Evolutionary conservation across 75 land plant species (phyloP).

Genomic region (Cryptomeria japonica): DNA sequence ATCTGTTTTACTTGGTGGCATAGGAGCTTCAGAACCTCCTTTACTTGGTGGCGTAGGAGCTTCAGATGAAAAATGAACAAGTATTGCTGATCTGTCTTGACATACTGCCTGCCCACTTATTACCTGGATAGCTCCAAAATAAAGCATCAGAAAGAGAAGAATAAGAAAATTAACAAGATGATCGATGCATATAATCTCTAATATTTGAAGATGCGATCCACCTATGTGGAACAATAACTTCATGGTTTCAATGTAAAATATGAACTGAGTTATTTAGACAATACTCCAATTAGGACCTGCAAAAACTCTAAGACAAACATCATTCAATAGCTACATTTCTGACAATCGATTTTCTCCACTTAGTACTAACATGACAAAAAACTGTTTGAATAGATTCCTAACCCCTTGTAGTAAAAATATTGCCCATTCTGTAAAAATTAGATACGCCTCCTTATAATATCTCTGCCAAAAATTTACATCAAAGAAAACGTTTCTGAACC

Average conservation of each 20-base stretch:
- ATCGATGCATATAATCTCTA: not conserved
- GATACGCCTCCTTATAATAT: not conserved
- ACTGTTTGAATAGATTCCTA: not conserved
- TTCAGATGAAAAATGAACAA: not conserved
- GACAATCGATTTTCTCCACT: not conserved
- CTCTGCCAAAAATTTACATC: not conserved
- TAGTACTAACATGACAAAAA: not conserved
- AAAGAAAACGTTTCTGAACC: not conserved
- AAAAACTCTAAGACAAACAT: not conserved
- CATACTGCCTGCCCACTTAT: constrained; percentile 6
- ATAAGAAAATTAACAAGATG: not conserved
- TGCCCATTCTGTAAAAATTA: not conserved
- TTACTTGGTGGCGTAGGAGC: not conserved
- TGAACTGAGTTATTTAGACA: not conserved
- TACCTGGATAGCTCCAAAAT: not conserved
- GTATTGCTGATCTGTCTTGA: not conserved
- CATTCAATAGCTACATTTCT: not conserved
- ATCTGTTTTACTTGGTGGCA: not conserved
- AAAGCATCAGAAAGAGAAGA: not conserved
- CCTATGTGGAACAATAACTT: not conserved
- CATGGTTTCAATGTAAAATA: not conserved
- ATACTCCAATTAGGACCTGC: not conserved
- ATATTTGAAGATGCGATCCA: not conserved
- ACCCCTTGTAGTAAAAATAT: not conserved
- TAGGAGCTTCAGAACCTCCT: not conserved